Evolutionary conservation across 2,329 filamentous ascomycete genomes (phyloP), one percentile per base, ranked within the genome.

Genomic region (Pochonia chlamydosporia): DNA sequence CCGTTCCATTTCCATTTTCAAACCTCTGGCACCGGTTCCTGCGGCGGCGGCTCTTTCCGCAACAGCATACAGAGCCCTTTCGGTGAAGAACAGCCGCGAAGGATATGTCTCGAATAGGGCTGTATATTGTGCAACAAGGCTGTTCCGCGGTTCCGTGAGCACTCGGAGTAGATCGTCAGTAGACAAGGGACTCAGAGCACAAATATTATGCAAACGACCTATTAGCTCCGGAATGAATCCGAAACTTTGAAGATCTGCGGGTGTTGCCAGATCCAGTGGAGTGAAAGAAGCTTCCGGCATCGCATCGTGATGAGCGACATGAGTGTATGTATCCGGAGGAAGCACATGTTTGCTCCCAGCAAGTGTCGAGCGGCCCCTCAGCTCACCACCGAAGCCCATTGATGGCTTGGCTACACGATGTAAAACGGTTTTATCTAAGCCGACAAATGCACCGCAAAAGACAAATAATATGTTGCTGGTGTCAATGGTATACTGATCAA

Each of bases 391-490:
- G 58, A 99, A 99, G 1, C 93, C 93, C 56, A 99, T 92, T 3
- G 88, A 87, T 0, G 80, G 78, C 60, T 87, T 89, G 11, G 89
- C 85, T 39, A 97, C 85, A n/a, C 93, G 84, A 49, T 90, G 86
- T 50, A 95, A 74, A 42, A 99, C 81, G 28, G 86, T 79, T 63
- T 95, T 96, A 59, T 96, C 89, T 1, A 97, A 74, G 2, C 91
- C 92, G 30, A 95, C 87, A 62, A 99, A 99, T 16, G 93, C 93
- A 16, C 93, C 93, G 11, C 91, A 95, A 64, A 93, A 96, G 36
- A 99, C 90, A 68, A 99, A 99, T 24, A 99, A 78, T 50, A 99
- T 97, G 58, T 97, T 96, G 54, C 90, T 91, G 0, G 93, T 99
- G 58, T 93, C 87, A 49, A 96, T 84, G 47, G 88, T 83, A 60